A percentile compares a stretch with the other conserved stretches of the same genome.
Evolutionary conservation across 495 filamentous ascomycete genomes (phyloP).

Genomic region (Tuber indicum): DNA sequence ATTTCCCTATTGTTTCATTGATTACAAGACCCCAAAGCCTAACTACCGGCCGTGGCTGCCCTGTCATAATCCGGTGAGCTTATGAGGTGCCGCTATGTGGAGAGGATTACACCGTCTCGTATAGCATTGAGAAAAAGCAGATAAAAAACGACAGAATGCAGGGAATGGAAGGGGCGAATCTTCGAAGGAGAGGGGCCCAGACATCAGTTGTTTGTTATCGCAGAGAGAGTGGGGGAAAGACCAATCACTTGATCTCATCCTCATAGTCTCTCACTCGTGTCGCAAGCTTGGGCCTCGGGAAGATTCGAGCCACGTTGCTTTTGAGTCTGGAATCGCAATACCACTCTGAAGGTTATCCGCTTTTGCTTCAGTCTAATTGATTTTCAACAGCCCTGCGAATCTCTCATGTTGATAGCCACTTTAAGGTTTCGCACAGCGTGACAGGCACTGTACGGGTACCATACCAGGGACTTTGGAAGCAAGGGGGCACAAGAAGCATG

Average conservation of each 20-base stretch:
- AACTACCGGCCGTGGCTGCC: background rate
- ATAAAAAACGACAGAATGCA: background rate
- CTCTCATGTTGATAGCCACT: background rate
- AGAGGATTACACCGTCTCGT: background rate
- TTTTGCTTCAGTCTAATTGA: background rate
- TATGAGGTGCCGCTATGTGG: background rate
- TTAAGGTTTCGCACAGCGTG: background rate
- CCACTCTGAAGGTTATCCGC: background rate
- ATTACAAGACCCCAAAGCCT: background rate
- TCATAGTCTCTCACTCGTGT: background rate
- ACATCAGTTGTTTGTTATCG: background rate
- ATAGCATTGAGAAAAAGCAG: background rate
- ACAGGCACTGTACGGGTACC: background rate
- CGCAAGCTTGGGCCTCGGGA: background rate
- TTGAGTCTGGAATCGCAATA: background rate
- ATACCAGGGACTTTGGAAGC: background rate
- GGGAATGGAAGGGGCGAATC: background rate
- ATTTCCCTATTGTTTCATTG: background rate
- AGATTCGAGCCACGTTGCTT: background rate
- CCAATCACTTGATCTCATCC: background rate
- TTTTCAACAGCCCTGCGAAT: background rate
- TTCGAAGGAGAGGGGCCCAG: background rate
- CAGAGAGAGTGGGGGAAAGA: background rate
- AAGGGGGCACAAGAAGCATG: background rate
- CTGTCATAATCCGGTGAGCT: background rate